Conservation (phyloP, 805 yeast genomes). For the Candida khao-thaluensis region DNA sequence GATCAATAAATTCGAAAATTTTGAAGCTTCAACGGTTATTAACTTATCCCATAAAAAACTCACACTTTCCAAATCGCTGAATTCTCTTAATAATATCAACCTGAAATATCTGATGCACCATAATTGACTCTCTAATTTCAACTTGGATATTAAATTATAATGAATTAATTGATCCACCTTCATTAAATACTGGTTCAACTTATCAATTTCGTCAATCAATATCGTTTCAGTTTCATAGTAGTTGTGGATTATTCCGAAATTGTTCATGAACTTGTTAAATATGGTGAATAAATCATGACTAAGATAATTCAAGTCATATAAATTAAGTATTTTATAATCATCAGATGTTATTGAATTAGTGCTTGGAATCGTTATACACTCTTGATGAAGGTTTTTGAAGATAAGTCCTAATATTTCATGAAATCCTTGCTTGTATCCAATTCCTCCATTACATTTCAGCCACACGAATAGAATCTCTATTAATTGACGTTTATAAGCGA, state of each 20-base stretch:
- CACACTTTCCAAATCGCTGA: conserved; percentile 32
- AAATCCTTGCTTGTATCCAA: conserved; percentile 55
- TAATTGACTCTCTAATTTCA: conserved; percentile 49
- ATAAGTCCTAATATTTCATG: conserved; percentile 55
- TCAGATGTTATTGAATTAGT: conserved; percentile 24
- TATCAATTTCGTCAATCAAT: conserved; percentile 46
- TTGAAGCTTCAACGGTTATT: conserved; percentile 24
- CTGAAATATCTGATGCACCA: conserved; percentile 57
- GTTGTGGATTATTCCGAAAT: conserved; percentile 37
- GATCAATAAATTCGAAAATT: conserved; percentile 38
- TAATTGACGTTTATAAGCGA: conserved; percentile 26
- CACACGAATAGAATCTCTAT: conserved; percentile 47
- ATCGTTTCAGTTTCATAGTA: conserved; percentile 41
- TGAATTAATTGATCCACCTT: conserved; percentile 50
- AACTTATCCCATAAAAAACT: conserved; percentile 51
- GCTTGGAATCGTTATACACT: conserved; percentile 29
- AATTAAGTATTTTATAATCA: conserved; percentile 35
- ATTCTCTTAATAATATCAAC: conserved; percentile 46
- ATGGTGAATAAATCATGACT: conserved; percentile 45
- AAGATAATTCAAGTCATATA: conserved; percentile 40
- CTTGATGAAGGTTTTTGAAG: conserved; percentile 39
- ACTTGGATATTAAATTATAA: conserved; percentile 41
- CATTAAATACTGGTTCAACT: conserved; percentile 48
- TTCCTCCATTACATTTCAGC: conserved; percentile 47
- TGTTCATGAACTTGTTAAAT: conserved; percentile 41